Conservation (phyloP, 208 protist genomes). For the Crithidia bombi region DNA sequence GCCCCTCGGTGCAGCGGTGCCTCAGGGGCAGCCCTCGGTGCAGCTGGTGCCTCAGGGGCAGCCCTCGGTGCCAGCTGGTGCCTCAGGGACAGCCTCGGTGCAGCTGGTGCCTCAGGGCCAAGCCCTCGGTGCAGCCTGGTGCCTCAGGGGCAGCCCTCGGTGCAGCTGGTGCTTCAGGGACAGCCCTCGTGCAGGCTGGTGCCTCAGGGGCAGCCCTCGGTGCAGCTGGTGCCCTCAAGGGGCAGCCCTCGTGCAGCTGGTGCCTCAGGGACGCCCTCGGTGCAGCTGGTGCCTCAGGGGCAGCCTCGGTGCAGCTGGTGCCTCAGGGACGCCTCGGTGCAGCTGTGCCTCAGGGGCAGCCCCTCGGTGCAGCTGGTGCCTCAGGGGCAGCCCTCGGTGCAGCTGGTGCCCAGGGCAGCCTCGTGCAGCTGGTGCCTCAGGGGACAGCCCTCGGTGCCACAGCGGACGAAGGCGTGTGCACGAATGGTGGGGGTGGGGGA, state of each 20-base stretch:
- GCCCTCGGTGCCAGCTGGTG: slow-evolving; percentile 23
- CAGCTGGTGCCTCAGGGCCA: slow-evolving; percentile 5
- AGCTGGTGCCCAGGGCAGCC: slow-evolving; percentile 15
- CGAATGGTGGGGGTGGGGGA: slow-evolving; percentile 8
- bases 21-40: slow-evolving; percentile 16
- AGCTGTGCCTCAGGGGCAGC: slow-evolving; percentile 9
- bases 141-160: slow-evolving; percentile 26
- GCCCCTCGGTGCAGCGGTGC: slow-evolving; percentile 11
- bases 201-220: slow-evolving; percentile 15
- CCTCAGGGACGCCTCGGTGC: slow-evolving; percentile 4
- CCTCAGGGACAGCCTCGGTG: slow-evolving; percentile 17
- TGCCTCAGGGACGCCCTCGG: slow-evolving; percentile 19
- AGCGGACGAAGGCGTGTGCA: slow-evolving; percentile 28
- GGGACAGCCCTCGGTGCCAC: slow-evolving; percentile 11
- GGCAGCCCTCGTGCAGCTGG: slow-evolving; percentile 18
- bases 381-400: slow-evolving; percentile 29
- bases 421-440: slow-evolving; percentile 27
- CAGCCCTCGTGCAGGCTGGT: slow-evolving; percentile 21
- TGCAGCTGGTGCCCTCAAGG: slow-evolving; percentile 11
- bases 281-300: slow-evolving; percentile 24
- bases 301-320: slow-evolving; percentile 26
- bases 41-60: slow-evolving; percentile 17
- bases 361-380: slow-evolving; percentile 6
- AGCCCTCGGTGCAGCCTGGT: slow-evolving; percentile 5
- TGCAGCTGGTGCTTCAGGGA: slow-evolving; percentile 22